phyloP scores from a whole-genome alignment of 2,329 filamentous ascomycete genomes.

The Arthrinium puccinioides region DNA sequence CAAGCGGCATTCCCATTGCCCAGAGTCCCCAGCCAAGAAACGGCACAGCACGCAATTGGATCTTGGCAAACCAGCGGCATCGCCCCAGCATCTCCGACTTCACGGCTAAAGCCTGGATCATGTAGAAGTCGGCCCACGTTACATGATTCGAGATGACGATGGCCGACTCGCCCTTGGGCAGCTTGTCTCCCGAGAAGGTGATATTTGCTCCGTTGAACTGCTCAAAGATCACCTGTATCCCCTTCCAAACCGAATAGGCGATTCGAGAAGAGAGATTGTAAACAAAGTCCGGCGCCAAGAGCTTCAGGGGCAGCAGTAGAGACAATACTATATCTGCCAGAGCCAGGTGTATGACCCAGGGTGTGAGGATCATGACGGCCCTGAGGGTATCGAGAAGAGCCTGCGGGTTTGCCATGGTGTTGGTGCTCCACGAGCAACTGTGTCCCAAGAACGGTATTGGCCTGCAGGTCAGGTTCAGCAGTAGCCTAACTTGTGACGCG shows the following conservation, averaged over 20 bases:
- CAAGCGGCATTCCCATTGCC: constrained; percentile 59
- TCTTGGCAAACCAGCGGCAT: constrained; percentile 57
- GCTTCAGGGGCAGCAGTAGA: constrained; percentile 38
- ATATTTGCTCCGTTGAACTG: constrained; percentile 45
- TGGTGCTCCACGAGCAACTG: too few species aligned
- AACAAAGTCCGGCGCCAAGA: constrained; percentile 38
- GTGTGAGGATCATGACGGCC: constrained; percentile 33
- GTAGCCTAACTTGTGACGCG: too few species aligned
- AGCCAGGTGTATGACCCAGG: constrained; percentile 47
- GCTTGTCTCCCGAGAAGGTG: constrained; percentile 40
- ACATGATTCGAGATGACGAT: constrained; percentile 56
- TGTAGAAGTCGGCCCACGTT: constrained; percentile 56
- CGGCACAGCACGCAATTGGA: constrained; percentile 49
- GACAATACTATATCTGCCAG: constrained; percentile 44
- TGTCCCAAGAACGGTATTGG: too few species aligned
- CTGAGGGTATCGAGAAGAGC: constrained; percentile 29
- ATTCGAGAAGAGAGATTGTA: constrained; percentile 49
- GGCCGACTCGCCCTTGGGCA: constrained; percentile 49
- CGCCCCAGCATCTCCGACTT: constrained; percentile 50
- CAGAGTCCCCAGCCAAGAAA: constrained; percentile 58
- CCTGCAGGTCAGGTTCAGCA: too few species aligned
- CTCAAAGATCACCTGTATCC: constrained; percentile 52
- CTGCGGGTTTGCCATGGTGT: not conserved
- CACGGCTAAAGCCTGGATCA: constrained; percentile 51
- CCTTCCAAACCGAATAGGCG: constrained; percentile 47